Conservation (phyloP, 2,329 filamentous ascomycete genomes). For the Verticillium dahliae region DNA sequence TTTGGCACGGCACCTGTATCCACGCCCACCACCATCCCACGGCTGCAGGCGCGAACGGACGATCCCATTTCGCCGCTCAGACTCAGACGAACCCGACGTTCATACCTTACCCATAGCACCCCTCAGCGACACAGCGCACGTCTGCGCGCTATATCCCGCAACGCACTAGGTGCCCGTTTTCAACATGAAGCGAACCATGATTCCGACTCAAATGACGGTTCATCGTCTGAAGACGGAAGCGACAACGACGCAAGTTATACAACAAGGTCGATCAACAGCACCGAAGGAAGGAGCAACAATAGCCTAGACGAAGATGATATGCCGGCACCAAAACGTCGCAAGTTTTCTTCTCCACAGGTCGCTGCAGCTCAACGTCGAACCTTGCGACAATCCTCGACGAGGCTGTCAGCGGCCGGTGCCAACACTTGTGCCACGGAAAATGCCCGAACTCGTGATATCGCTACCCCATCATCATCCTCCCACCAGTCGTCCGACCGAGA, state of each 20-base stretch:
- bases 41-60: neutral
- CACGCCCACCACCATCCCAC: neutral
- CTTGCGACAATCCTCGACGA: neutral
- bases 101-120: neutral
- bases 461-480: neutral
- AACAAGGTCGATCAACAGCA: neutral
- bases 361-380: neutral
- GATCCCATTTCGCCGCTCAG: neutral
- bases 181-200: neutral
- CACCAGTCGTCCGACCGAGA: neutral
- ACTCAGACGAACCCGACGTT: neutral
- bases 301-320: neutral
- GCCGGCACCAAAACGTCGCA: conserved; percentile 11
- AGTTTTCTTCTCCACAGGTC: neutral
- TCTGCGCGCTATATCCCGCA: neutral
- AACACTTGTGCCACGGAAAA: neutral
- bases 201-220: neutral
- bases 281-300: neutral
- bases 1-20: neutral
- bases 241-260: neutral
- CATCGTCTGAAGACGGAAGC: neutral
- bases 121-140: neutral
- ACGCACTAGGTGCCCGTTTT: neutral
- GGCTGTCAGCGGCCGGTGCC: neutral
- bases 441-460: neutral